Percentiles rank a stretch among this genome's conserved stretches.
Conservation (phyloP, 2,329 filamentous ascomycete species). For the Triangularia setosa region DNA sequence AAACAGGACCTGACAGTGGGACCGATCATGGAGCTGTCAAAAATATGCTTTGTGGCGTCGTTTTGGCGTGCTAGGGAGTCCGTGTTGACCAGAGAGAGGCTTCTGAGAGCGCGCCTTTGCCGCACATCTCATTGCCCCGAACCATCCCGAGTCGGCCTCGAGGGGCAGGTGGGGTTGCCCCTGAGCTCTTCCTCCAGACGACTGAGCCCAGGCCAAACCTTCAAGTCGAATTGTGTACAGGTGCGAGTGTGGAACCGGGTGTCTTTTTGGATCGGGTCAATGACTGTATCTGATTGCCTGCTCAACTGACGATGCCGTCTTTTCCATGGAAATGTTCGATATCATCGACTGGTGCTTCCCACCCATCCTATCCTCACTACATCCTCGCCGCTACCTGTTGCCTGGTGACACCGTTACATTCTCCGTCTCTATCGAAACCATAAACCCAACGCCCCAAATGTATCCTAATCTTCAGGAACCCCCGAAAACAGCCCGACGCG, state of each 20-base stretch:
- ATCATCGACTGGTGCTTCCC: constrained; percentile 1
- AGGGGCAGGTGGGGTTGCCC: background rate
- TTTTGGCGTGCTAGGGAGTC: background rate
- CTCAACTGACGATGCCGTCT: constrained; percentile 3
- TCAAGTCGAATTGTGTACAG: background rate
- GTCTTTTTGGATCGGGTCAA: background rate
- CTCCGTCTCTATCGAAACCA: constrained; percentile 14
- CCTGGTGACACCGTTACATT: constrained; percentile 9
- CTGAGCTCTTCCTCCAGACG: background rate
- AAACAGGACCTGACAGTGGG: background rate
- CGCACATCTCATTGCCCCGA: background rate
- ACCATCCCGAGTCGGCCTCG: background rate
- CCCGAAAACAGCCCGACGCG: constrained; percentile 71
- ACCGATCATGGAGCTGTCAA: background rate
- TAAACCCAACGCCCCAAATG: constrained; percentile 17
- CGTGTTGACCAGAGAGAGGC: background rate
- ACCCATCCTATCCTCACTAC: background rate
- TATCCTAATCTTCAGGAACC: constrained; percentile 55
- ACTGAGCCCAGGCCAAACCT: constrained; percentile 8
- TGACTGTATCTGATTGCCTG: constrained; percentile 9
- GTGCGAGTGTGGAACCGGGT: background rate
- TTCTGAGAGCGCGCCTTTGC: background rate
- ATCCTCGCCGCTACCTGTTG: background rate
- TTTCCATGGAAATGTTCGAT: background rate
- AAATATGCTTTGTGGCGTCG: constrained; percentile 14